phyloP scores from a whole-genome alignment of 2,329 filamentous ascomycete genomes.

The Allantophomopsis cytisporea region DNA sequence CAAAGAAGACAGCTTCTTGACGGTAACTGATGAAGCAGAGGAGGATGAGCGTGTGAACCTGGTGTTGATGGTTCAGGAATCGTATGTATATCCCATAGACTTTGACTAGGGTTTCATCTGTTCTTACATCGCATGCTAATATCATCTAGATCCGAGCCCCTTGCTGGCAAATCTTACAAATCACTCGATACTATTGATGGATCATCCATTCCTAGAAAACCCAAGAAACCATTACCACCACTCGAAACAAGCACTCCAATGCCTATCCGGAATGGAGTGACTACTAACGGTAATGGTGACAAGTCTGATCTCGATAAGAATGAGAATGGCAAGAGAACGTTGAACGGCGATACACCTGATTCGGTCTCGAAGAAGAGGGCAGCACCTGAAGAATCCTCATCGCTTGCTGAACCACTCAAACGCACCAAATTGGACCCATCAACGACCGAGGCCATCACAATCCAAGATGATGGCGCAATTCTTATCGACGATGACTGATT shows the following conservation, averaged over 20 bases:
- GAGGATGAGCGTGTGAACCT: conserved; percentile 67
- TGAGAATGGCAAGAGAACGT: conserved; percentile 6
- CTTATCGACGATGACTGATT: conserved; percentile 50
- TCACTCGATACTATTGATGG: conserved; percentile 8
- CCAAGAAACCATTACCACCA: too few species aligned
- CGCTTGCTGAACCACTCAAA: not conserved
- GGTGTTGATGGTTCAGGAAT: conserved; percentile 53
- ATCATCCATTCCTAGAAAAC: too few species aligned
- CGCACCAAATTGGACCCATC: too few species aligned
- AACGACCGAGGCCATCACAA: too few species aligned
- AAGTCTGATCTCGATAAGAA: conserved; percentile 5
- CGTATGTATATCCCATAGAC: conserved; percentile 27
- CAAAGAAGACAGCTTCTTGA: conserved; percentile 61
- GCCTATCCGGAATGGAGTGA: not conserved
- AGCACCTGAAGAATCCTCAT: conserved; percentile 9
- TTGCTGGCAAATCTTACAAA: conserved; percentile 40
- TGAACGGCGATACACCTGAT: too few species aligned
- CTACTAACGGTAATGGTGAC: not conserved
- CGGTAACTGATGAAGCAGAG: conserved; percentile 71
- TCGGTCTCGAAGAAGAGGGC: conserved; percentile 18
- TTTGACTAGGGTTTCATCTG: not conserved
- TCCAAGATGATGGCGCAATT: conserved; percentile 40
- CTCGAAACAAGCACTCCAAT: not conserved
- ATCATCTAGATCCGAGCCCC: conserved; percentile 12
- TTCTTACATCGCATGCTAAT: conserved; percentile 2